Conservation (phyloP, 148 eudicot species). For the Nyssa sinensis region DNA sequence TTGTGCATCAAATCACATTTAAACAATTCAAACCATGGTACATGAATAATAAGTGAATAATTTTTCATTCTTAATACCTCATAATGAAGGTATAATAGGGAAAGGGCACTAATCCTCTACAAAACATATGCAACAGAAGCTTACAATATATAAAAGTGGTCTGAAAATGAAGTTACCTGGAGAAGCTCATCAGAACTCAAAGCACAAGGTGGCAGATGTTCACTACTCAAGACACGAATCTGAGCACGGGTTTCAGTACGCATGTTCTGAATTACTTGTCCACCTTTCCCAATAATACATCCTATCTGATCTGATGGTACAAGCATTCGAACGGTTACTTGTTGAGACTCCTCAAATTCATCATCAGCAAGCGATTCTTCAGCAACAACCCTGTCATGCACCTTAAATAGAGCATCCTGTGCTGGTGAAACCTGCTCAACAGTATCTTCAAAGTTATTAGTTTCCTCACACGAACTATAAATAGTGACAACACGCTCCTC, state of each 20-base stretch:
- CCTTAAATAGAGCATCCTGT: slow-evolving; percentile 82
- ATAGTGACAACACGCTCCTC: slow-evolving; percentile 82
- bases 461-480: slow-evolving; percentile 74
- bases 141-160: not conserved
- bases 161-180: slow-evolving; percentile 48
- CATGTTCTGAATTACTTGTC: slow-evolving; percentile 75
- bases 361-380: slow-evolving; percentile 65
- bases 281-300: slow-evolving; percentile 93
- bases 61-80: not conserved
- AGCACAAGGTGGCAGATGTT: slow-evolving; percentile 88
- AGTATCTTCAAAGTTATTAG: slow-evolving; percentile 54
- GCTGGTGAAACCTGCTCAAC: slow-evolving; percentile 62
- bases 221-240: slow-evolving; percentile 66
- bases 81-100: not conserved
- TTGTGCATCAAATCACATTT: not conserved
- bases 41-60: not conserved
- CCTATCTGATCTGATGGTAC: slow-evolving; percentile 97
- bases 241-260: slow-evolving; percentile 83
- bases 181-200: slow-evolving; percentile 80
- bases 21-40: not conserved
- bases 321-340: slow-evolving; percentile 65
- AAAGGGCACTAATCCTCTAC: not conserved
- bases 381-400: slow-evolving; percentile 76
- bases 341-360: slow-evolving; percentile 52
- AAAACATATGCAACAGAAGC: not conserved